Percentiles rank a stretch among this genome's conserved stretches.
phyloP scores from a whole-genome alignment of 1,284 basidiomycete species.

The Naganishia sp. region DNA sequence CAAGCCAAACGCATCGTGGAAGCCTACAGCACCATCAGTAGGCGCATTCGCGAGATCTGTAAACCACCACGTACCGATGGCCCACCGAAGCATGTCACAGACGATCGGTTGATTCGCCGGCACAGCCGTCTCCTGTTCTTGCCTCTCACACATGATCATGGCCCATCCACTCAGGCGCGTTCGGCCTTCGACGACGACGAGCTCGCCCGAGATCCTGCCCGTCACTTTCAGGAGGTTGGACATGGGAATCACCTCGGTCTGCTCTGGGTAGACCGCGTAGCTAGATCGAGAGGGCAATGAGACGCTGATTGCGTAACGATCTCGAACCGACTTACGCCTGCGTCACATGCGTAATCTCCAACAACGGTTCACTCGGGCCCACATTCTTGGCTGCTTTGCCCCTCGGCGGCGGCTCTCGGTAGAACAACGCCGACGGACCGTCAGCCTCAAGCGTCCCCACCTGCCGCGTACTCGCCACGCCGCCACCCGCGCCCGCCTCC shows the following conservation, averaged over 20 bases:
- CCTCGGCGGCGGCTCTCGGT: constrained; percentile 42
- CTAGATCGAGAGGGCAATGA: constrained; percentile 29
- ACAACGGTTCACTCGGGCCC: constrained; percentile 37
- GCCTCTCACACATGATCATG: constrained; percentile 79
- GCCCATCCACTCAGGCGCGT: constrained; percentile 72
- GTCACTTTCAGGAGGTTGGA: constrained; percentile 88
- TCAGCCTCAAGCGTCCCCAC: not conserved
- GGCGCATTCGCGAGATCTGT: not conserved
- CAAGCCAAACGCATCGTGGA: constrained; percentile 82
- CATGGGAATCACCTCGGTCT: constrained; percentile 82
- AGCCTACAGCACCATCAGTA: constrained; percentile 51
- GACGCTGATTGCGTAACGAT: not conserved
- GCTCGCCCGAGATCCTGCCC: constrained; percentile 74
- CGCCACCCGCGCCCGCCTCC: constrained; percentile 33
- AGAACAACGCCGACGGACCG: constrained; percentile 51
- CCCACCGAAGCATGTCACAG: constrained; percentile 91
- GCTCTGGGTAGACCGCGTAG: constrained; percentile 90
- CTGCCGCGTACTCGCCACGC: constrained; percentile 47
- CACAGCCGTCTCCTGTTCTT: constrained; percentile 51
- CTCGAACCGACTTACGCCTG: constrained; percentile 44
- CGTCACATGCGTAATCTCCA: constrained; percentile 50
- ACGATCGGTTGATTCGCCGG: constrained; percentile 42
- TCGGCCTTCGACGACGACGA: constrained; percentile 58
- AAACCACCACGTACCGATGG: constrained; percentile 65
- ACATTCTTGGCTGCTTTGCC: constrained; percentile 41